Evolutionary conservation across 2,329 filamentous ascomycete species (phyloP).

Genomic region (Venturia effusa): DNA sequence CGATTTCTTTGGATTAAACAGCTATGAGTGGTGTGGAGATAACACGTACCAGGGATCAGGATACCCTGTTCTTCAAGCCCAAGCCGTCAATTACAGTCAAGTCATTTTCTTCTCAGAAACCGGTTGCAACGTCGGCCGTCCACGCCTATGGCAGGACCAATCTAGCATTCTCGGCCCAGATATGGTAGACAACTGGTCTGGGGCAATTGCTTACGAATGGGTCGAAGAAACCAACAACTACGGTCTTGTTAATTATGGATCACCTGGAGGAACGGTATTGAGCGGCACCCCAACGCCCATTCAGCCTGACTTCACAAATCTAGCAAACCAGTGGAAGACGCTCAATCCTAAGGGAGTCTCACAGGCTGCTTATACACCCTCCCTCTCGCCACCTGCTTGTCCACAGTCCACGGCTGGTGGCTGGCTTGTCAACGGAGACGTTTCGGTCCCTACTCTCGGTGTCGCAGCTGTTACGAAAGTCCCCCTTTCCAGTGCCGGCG

Average conservation of each 20-base stretch:
- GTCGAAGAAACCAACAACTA: conserved; percentile 76
- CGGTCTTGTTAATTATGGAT: conserved; percentile 67
- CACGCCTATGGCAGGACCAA: conserved; percentile 60
- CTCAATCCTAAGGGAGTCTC: conserved; percentile 58
- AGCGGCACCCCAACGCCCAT: conserved; percentile 64
- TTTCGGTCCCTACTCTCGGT: not conserved
- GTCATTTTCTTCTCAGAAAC: conserved; percentile 86
- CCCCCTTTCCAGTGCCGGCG: not conserved
- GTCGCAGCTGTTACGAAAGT: not conserved
- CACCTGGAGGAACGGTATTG: conserved; percentile 56
- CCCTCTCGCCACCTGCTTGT: conserved; percentile 53
- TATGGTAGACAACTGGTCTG: conserved; percentile 64
- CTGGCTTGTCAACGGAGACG: conserved; percentile 53
- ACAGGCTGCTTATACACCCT: conserved; percentile 53
- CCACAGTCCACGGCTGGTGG: conserved; percentile 55
- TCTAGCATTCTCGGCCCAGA: conserved; percentile 61
- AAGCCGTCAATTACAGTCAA: conserved; percentile 59
- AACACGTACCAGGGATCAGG: conserved; percentile 51
- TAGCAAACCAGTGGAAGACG: conserved; percentile 66
- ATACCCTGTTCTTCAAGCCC: conserved; percentile 56
- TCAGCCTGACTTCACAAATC: conserved; percentile 65
- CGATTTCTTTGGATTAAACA: conserved; percentile 79
- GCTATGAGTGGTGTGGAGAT: conserved; percentile 52
- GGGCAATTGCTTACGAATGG: conserved; percentile 83
- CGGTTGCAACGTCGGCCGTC: conserved; percentile 58